Evolutionary conservation across 2,329 filamentous ascomycete genomes (phyloP).

Genomic region (Colletotrichum sp.): DNA sequence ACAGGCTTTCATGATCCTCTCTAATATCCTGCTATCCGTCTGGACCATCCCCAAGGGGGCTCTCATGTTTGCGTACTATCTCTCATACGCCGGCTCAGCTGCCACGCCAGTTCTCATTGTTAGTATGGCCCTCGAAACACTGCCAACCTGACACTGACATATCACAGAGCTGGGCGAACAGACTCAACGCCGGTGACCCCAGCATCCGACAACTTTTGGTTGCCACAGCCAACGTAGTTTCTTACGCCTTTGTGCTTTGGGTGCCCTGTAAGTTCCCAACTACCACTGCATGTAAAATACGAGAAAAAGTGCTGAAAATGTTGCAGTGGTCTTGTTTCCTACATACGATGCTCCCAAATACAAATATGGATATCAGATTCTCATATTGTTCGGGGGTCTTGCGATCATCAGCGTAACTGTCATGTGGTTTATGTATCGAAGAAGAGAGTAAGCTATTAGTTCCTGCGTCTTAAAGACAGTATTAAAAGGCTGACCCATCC

Average conservation of each 20-base stretch:
- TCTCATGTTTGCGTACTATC: conserved; percentile 26
- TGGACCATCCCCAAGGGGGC: conserved; percentile 24
- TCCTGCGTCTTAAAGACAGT: accelerated
- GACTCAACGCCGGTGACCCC: not conserved
- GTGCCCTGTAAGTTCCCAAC: not conserved
- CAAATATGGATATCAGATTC: conserved; percentile 36
- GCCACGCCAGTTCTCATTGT: conserved; percentile 28
- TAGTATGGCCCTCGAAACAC: not conserved
- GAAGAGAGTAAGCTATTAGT: not conserved
- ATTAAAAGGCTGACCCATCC: accelerated
- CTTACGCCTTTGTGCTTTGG: conserved; percentile 11
- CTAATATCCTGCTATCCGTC: conserved; percentile 25
- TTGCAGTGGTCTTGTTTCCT: conserved; percentile 32
- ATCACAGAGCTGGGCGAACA: conserved; percentile 1
- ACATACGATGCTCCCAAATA: conserved; percentile 38
- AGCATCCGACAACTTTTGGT: not conserved
- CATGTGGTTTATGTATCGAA: conserved; percentile 11
- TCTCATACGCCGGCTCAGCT: conserved; percentile 23
- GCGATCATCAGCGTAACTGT: conserved; percentile 21
- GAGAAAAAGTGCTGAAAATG: accelerated
- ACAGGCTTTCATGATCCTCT: conserved; percentile 18
- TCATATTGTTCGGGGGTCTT: conserved; percentile 35
- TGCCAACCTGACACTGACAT: not conserved
- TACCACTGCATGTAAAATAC: accelerated
- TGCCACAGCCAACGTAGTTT: conserved; percentile 1